phyloP scores from a whole-genome alignment of 306 rosid species.

The Dryas alaskensis region DNA sequence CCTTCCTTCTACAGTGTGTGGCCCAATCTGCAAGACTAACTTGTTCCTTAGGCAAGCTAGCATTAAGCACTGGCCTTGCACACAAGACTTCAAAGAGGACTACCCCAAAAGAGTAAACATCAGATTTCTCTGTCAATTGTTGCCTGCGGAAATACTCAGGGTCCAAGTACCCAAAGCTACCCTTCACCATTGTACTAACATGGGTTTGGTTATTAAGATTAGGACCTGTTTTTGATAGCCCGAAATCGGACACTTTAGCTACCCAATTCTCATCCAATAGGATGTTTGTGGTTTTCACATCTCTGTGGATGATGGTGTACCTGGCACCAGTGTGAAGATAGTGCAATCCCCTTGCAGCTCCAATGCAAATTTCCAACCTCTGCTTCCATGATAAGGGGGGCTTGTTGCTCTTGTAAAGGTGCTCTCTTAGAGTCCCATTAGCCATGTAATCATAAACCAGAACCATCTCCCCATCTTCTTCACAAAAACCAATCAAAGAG shows the following conservation, averaged over 20 bases:
- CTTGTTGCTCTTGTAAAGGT: conserved; percentile 29
- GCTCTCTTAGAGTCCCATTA: conserved; percentile 50
- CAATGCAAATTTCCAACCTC: conserved; percentile 45
- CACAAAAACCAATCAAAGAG: conserved; percentile 44
- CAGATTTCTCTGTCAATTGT: conserved; percentile 41
- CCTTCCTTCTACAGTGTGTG: conserved; percentile 18
- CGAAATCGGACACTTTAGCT: conserved; percentile 51
- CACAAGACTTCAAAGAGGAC: conserved; percentile 48
- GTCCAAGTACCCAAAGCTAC: conserved; percentile 52
- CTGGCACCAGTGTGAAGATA: conserved; percentile 39
- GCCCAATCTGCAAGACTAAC: conserved; percentile 51
- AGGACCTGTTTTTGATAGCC: conserved; percentile 40
- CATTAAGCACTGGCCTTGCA: conserved; percentile 44
- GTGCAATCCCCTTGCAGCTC: conserved; percentile 43
- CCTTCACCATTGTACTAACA: conserved; percentile 45
- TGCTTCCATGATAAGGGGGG: conserved; percentile 40
- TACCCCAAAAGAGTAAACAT: conserved; percentile 49
- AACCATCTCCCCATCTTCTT: conserved; percentile 46
- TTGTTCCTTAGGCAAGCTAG: conserved; percentile 43
- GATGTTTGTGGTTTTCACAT: conserved; percentile 43
- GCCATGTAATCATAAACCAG: conserved; percentile 51
- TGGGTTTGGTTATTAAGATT: conserved; percentile 31
- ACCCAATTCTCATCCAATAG: conserved; percentile 41
- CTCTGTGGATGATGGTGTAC: conserved; percentile 36
- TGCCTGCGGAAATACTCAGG: conserved; percentile 44